Evolutionary conservation across 768 basidiomycete species (phyloP).

Genomic region (Mycena floridula): DNA sequence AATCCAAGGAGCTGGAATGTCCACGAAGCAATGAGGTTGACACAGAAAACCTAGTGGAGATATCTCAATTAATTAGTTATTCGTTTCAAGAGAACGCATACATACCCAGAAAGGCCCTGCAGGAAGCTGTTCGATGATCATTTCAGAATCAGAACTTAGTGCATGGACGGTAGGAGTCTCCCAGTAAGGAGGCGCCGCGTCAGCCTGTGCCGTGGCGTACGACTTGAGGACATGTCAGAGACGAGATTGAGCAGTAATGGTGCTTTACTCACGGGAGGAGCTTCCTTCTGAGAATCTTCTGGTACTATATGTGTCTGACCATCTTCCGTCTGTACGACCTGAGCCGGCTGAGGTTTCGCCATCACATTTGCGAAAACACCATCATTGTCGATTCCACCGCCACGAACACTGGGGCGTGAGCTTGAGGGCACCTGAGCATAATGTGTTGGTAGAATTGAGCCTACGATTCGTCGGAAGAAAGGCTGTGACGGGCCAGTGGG

Average conservation of each 20-base stretch:
- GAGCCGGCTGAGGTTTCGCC: slow-evolving; percentile 68
- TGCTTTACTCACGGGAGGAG: slow-evolving; percentile 68
- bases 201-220: slow-evolving; percentile 81
- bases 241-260: not conserved
- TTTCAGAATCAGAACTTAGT: slow-evolving; percentile 46
- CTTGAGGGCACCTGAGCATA: slow-evolving; percentile 37
- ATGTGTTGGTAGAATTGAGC: slow-evolving; percentile 59
- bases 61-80: too few species aligned
- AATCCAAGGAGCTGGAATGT: slow-evolving; percentile 98
- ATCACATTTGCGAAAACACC: slow-evolving; percentile 94
- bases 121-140: slow-evolving; percentile 91
- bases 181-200: slow-evolving; percentile 94
- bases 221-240: slow-evolving; percentile 46
- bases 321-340: slow-evolving; percentile 40
- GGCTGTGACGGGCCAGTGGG: slow-evolving; percentile 35
- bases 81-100: too few species aligned
- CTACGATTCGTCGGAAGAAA: slow-evolving; percentile 53
- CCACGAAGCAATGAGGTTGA: slow-evolving; percentile 81
- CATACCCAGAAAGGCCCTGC: slow-evolving; percentile 67
- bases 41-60: too few species aligned
- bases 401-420: slow-evolving; percentile 24
- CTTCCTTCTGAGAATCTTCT: slow-evolving; percentile 75
- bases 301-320: slow-evolving; percentile 63
- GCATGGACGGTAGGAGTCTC: slow-evolving; percentile 86
- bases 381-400: slow-evolving; percentile 78